A percentile compares a stretch with the other conserved stretches of the same genome.
Conservation (phyloP, 1,284 basidiomycete genomes). For the Cutaneotrichosporon daszewskae region DNA sequence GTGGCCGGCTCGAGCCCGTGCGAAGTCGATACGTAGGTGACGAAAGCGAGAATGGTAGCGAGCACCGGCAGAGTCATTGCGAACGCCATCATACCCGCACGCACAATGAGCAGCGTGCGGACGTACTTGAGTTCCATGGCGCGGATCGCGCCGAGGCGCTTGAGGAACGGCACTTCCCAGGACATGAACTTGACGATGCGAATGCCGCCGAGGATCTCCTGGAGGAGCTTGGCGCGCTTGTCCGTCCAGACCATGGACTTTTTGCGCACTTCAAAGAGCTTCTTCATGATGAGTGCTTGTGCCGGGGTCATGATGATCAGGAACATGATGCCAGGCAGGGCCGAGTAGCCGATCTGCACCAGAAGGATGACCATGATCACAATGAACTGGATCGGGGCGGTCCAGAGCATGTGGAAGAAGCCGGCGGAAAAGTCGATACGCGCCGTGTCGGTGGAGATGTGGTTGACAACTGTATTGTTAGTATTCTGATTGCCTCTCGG, state of each 20-base stretch:
- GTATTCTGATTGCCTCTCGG: background rate
- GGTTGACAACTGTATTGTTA: conserved; percentile 57
- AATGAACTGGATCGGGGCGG: conserved; percentile 56
- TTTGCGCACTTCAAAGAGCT: conserved; percentile 63
- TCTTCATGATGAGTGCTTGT: conserved; percentile 69
- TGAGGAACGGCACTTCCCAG: conserved; percentile 59
- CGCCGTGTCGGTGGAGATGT: conserved; percentile 76
- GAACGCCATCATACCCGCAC: conserved; percentile 49
- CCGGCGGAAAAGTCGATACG: conserved; percentile 84
- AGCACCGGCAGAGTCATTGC: conserved; percentile 61
- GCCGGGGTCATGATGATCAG: conserved; percentile 61
- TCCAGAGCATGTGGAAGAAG: conserved; percentile 65
- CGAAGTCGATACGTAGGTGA: conserved; percentile 68
- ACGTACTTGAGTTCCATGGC: conserved; percentile 72
- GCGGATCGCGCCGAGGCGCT: conserved; percentile 64
- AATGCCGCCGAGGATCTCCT: conserved; percentile 69
- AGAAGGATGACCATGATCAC: conserved; percentile 49
- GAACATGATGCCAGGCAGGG: conserved; percentile 56
- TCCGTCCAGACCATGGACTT: conserved; percentile 83
- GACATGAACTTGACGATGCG: conserved; percentile 74
- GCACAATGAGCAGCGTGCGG: conserved; percentile 61
- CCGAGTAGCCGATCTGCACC: conserved; percentile 51
- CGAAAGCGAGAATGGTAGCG: conserved; percentile 77
- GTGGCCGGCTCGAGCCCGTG: conserved; percentile 57
- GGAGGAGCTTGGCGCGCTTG: conserved; percentile 52